These are phyloP conservation scores for Nakaseomyces delphensis DNA, from an alignment of 1,139 yeast genomes.

Conservation along the genomic window DNA sequence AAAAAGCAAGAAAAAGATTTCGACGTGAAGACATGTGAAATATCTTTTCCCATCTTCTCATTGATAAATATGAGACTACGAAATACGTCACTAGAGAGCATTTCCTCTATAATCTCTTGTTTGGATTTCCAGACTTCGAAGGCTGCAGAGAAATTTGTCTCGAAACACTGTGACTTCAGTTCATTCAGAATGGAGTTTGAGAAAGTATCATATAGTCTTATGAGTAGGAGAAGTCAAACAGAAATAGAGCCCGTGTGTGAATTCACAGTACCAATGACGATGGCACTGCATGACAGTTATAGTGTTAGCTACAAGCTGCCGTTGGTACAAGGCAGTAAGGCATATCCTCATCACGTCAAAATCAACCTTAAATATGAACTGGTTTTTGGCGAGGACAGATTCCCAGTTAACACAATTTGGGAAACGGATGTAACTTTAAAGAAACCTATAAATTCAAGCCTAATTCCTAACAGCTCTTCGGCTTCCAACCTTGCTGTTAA, in stretches of 20 bases:
- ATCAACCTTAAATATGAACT: conserved; percentile 21
- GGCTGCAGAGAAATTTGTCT: conserved; percentile 17
- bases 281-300: conserved; percentile 24
- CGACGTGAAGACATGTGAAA: background rate
- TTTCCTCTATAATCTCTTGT: conserved; percentile 24
- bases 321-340: conserved; percentile 9
- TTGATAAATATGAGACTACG: conserved; percentile 28
- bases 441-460: conserved; percentile 7
- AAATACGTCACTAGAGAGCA: conserved; percentile 19
- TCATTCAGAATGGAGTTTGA: conserved; percentile 14
- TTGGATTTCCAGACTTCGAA: conserved; percentile 30
- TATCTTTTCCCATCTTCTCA: conserved; percentile 28
- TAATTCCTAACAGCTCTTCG: conserved; percentile 12
- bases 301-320: conserved; percentile 26
- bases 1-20: background rate
- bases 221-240: conserved; percentile 19
- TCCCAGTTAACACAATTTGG: conserved; percentile 27
- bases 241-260: conserved; percentile 20
- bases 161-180: conserved; percentile 9
- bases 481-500: conserved; percentile 4
- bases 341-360: conserved; percentile 22
- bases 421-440: conserved; percentile 29
- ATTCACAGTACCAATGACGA: conserved; percentile 18
- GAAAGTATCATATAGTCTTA: conserved; percentile 18
- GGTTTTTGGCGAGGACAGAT: conserved; percentile 6